phyloP scores from a whole-genome alignment of 257 asterid species.

The Penstemon davidsonii region DNA sequence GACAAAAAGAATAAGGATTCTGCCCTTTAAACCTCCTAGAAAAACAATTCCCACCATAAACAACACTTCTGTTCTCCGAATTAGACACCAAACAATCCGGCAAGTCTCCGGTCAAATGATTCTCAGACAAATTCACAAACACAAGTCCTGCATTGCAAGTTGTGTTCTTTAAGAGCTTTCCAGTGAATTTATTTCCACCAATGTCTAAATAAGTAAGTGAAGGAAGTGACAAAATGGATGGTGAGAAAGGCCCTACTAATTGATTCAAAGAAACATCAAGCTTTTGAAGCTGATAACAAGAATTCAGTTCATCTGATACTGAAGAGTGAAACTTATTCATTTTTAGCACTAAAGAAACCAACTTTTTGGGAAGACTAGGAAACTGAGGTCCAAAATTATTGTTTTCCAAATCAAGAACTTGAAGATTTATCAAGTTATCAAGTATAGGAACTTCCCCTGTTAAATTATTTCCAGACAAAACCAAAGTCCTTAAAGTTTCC shows the following conservation, averaged over 20 bases:
- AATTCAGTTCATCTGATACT: slow-evolving; percentile 43
- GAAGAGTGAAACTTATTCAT: slow-evolving; percentile 59
- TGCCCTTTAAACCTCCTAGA: slow-evolving; percentile 40
- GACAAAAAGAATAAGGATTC: slow-evolving; percentile 60
- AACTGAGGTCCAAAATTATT: slow-evolving; percentile 72
- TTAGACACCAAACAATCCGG: slow-evolving; percentile 56
- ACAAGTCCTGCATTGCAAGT: slow-evolving; percentile 51
- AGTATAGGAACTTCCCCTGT: slow-evolving; percentile 58
- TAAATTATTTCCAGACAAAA: slow-evolving; percentile 53
- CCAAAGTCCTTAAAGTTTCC: slow-evolving; percentile 51
- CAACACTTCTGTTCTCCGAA: slow-evolving; percentile 27
- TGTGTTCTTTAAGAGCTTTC: slow-evolving; percentile 56
- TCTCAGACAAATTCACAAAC: slow-evolving; percentile 60
- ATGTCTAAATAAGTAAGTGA: slow-evolving; percentile 61
- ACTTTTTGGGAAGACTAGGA: slow-evolving; percentile 54
- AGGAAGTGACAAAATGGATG: slow-evolving; percentile 53
- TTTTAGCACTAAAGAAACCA: slow-evolving; percentile 60
- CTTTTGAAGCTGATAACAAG: slow-evolving; percentile 56
- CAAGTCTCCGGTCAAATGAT: slow-evolving; percentile 69
- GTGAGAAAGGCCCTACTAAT: slow-evolving; percentile 53
- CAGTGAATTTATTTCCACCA: slow-evolving; percentile 69
- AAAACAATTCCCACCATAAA: slow-evolving; percentile 68
- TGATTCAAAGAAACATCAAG: slow-evolving; percentile 64
- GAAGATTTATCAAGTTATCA: slow-evolving; percentile 57
- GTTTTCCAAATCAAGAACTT: slow-evolving; percentile 64